Percentiles rank a stretch among this genome's conserved stretches.
phyloP scores from a whole-genome alignment of 2,329 filamentous ascomycete genomes.

The Neofusicoccum parvum region DNA sequence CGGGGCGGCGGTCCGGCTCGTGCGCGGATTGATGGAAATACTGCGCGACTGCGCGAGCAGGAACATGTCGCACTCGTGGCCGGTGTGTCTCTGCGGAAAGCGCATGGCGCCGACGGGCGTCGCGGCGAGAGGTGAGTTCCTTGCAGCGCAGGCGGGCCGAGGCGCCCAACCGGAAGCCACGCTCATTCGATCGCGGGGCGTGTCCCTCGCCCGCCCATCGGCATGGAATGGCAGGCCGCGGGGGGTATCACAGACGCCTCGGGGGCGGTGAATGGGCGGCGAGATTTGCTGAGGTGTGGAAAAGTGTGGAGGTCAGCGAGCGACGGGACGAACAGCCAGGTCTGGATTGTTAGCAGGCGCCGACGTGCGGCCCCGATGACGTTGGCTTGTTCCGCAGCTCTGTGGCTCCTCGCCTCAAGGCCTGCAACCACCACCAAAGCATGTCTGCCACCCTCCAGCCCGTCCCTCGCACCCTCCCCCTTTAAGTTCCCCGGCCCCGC shows the following conservation, averaged over 20 bases:
- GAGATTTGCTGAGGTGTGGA: neutral
- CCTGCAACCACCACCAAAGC: constrained; percentile 6
- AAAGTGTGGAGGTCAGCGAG: neutral
- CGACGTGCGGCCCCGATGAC: constrained; percentile 2
- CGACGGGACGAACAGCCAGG: neutral
- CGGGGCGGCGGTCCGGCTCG: neutral
- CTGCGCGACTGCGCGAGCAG: neutral
- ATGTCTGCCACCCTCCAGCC: neutral
- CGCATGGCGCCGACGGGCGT: neutral
- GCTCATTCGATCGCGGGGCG: neutral
- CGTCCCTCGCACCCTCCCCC: neutral
- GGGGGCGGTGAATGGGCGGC: neutral
- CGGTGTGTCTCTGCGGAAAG: neutral
- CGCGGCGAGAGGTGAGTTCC: neutral
- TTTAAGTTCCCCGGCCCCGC: constrained; percentile 10
- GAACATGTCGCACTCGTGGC: neutral
- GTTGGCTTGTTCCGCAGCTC: constrained; percentile 6
- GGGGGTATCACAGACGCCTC: neutral
- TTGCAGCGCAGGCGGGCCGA: neutral
- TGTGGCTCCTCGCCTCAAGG: constrained; percentile 11
- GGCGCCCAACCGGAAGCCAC: neutral
- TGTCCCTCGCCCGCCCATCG: neutral
- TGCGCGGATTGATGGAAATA: neutral
- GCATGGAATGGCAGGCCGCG: neutral
- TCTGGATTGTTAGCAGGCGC: neutral